These are phyloP conservation scores for Macrolepiota dolichaula DNA, from an alignment of 768 basidiomycete species.

Conservation along the genomic window DNA sequence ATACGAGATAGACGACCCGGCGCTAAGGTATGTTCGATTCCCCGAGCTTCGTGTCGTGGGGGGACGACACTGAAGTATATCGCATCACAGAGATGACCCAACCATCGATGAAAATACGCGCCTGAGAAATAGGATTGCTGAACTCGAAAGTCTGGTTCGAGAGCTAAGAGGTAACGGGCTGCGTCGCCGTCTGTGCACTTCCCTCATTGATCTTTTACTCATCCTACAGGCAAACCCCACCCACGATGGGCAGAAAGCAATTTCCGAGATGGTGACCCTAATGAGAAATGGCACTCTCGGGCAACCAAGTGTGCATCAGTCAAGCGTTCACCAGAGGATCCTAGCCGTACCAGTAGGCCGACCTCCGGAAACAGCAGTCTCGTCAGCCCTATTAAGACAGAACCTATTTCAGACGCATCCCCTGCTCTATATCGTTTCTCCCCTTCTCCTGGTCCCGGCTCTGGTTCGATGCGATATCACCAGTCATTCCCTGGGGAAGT, in stretches of 20 bases:
- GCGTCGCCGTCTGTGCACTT: not conserved
- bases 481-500: conserved; percentile 38
- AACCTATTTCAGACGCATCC: conserved; percentile 47
- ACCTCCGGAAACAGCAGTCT: conserved; percentile 37
- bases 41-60: not conserved
- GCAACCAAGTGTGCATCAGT: conserved; percentile 63
- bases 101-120: conserved; percentile 84
- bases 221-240: conserved; percentile 70
- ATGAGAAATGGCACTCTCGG: conserved; percentile 85
- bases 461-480: conserved; percentile 45
- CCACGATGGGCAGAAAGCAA: conserved; percentile 81
- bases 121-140: conserved; percentile 83
- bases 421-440: conserved; percentile 69
- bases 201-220: not conserved
- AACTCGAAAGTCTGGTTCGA: conserved; percentile 88
- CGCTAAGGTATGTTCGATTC: conserved; percentile 51
- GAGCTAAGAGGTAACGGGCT: conserved; percentile 67
- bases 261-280: conserved; percentile 77
- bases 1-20: conserved; percentile 91
- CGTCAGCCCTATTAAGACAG: conserved; percentile 67
- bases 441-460: conserved; percentile 47
- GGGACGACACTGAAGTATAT: conserved; percentile 5
- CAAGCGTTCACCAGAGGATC: conserved; percentile 20
- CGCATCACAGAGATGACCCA: conserved; percentile 70
- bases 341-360: conserved; percentile 14